Conservation (phyloP, 345 rosid species). For the Syzygium aromaticum region DNA sequence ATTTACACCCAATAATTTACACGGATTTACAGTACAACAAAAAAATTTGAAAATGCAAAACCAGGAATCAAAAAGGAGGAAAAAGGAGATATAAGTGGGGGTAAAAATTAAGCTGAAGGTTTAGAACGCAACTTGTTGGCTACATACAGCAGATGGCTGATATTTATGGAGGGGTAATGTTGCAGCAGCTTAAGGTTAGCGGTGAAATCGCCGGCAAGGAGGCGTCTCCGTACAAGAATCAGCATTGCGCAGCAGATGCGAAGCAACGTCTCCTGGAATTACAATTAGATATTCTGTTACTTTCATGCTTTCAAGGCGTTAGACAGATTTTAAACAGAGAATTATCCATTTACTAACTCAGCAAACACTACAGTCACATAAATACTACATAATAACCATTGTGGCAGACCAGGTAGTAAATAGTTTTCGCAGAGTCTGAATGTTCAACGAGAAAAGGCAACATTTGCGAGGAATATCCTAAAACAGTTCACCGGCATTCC, state of each 20-base stretch:
- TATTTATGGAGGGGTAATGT: slow-evolving; percentile 72
- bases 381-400: neutral
- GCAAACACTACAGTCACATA: neutral
- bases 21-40: neutral
- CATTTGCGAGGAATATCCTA: neutral
- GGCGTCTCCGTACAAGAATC: slow-evolving; percentile 70
- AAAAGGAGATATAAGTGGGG: neutral
- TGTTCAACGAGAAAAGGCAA: neutral
- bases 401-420: neutral
- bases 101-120: slow-evolving; percentile 15
- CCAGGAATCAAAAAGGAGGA: neutral
- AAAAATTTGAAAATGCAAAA: neutral
- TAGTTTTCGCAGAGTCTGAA: neutral
- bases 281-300: neutral
- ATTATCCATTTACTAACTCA: neutral
- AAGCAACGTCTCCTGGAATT: slow-evolving; percentile 80
- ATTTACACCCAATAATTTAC: neutral
- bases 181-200: slow-evolving; percentile 82
- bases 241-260: slow-evolving; percentile 95
- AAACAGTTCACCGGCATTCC: neutral
- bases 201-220: slow-evolving; percentile 79
- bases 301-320: neutral
- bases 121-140: slow-evolving; percentile 70
- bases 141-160: slow-evolving; percentile 79
- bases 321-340: neutral